Base-by-base conservation (phyloP, 306 rosid genomes). In the Prunus armeniaca region DNA sequence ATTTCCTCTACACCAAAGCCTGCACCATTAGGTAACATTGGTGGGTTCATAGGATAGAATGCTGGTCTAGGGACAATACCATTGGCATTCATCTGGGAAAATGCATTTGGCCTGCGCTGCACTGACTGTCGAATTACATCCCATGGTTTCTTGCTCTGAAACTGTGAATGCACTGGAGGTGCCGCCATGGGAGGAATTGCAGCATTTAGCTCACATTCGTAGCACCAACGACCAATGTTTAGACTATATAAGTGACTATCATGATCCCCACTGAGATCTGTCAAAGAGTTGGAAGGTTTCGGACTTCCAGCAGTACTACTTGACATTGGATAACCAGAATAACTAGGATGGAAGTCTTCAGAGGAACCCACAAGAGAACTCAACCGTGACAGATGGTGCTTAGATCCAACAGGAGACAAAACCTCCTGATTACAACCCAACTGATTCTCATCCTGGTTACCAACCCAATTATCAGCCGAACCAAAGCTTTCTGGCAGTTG, bases 201-300 rank as follows among this genome's bases (percentile, higher is more conserved):
- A 18, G 80, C 66, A 81, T 46, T 50, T 67, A 58, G 46, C 64
- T 81, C 86, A 81, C 24, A 43, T 1, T 79, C 86, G 14, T 79
- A 69, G 74, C 43, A 76, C 75, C 76, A 12, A 76, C 81, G 80
- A 13, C 84, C 82, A 72, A 25, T n/a, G 4, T 66, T 12, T 79
- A 86, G 78, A 76, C 82, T 84, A 32, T 12, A 5, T 9, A 79
- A 20, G 49, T 84, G 90, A 79, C 63, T 81, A 0, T 84, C 77
- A 0, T 56, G 70, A 62, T 86, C 88, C 76, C 90, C 90, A 76
- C 65, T 84, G 70, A 86, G 88, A 79, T 86, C 86, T 34, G 84
- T 78, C 80, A 84, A 73, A 68, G 68, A 52, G 45, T 81, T 81
- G 52, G 65, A 78, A 72, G 74, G 69, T 50, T 75, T 85, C 17